Percentiles rank a stretch among this genome's conserved stretches.
These are phyloP conservation scores for Kwoniella shivajii DNA, from an alignment of 1,284 basidiomycete species.

Conservation along the genomic window DNA sequence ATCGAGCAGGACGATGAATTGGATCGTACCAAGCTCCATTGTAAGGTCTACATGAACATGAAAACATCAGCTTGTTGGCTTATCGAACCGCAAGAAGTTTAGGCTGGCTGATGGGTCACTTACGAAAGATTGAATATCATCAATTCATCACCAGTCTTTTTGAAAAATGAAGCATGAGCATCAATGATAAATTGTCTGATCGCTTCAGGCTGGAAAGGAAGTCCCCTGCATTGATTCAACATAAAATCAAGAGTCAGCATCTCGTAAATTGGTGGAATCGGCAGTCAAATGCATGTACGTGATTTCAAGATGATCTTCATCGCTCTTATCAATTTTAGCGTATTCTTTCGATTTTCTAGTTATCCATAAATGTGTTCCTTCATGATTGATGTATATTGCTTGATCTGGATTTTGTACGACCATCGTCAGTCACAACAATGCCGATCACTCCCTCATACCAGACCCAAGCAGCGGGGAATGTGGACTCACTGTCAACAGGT, in stretches of 20 bases:
- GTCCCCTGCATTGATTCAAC: conserved; percentile 9
- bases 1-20: conserved; percentile 25
- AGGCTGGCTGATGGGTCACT: background rate
- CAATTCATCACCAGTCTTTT: conserved; percentile 26
- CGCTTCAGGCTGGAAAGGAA: conserved; percentile 16
- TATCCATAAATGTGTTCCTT: background rate
- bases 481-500: background rate
- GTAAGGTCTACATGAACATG: conserved; percentile 6
- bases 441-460: background rate
- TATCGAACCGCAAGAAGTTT: background rate
- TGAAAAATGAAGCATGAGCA: conserved; percentile 24
- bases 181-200: conserved; percentile 29
- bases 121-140: conserved; percentile 34
- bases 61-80: background rate
- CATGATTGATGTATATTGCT: conserved; percentile 1
- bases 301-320: background rate
- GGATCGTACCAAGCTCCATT: conserved; percentile 24
- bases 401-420: background rate
- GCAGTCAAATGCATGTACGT: background rate
- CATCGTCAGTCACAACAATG: background rate
- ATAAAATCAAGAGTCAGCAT: background rate
- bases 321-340: background rate
- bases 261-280: background rate
- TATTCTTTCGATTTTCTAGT: background rate
- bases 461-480: background rate